Evolutionary conservation across 148 eudicot genomes (phyloP), one percentile per base, ranked within the genome.

Genomic region (Suaeda aralocaspica): DNA sequence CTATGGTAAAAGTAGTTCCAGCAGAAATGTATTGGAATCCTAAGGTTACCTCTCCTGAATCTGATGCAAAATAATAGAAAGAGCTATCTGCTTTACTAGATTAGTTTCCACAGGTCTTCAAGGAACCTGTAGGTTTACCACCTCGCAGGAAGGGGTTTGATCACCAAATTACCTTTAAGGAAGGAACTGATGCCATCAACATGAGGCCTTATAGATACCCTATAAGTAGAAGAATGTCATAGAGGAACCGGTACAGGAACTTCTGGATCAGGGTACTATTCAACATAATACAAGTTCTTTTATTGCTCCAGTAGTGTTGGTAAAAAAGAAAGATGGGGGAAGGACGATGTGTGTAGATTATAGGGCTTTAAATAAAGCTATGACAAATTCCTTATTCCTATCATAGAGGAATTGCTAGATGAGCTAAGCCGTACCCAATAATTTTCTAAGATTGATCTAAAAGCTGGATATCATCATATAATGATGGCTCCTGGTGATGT

Each of bases 201-300:
- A 6, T 31, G 21, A 59, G 64, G 10, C 64, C 64, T 13, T 59
- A 59, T 12, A 59, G 41, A 24, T 59, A 59, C 22, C 64, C 44
- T 1, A 1, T 59, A 2, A 4, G 1, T 39, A 31, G 42, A 59
- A 33, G 9, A 19, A 59, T 30, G 64, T 34, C 5, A 59, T 59
- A 22, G 64, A 59, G 2, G 15, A 59, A 3, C 2, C 33, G 13
- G 14, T 34, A 0, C 22, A 18, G 16, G 64, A 59, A 0, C 2
- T 59, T 8, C 3, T 59, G 22, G 64, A 59, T 0, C 2, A 9
- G 2, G 64, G 64, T 3, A 22, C 33, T 0, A 53, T 53, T 1
- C n/a, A 6, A 7, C 8, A 19, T 6, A 1, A 53, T 28, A 28
- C 12, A 8, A 53, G 58, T 53, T 12, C 58, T 15, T 53, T 53